phyloP scores from a whole-genome alignment of 2,329 filamentous ascomycete species.

The Elsinoe arachidis region DNA sequence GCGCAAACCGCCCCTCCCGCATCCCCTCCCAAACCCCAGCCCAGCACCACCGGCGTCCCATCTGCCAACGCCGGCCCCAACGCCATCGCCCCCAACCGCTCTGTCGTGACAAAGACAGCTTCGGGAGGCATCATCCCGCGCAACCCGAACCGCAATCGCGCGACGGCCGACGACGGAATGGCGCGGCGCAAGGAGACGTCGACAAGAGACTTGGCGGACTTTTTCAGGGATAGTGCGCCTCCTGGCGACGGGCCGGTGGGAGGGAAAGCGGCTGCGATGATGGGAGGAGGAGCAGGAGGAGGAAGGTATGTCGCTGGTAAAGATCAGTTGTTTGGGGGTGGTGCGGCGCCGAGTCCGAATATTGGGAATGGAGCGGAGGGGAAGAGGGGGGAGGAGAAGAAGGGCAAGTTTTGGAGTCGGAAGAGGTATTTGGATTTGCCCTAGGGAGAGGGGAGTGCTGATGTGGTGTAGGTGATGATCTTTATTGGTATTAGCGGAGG shows the following conservation, averaged over 20 bases:
- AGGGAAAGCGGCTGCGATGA: constrained; percentile 17
- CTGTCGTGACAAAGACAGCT: constrained; percentile 12
- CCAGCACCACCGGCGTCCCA: constrained; percentile 16
- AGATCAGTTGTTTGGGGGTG: constrained; percentile 9
- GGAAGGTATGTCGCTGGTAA: not conserved
- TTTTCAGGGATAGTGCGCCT: constrained; percentile 34
- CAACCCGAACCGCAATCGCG: constrained; percentile 14
- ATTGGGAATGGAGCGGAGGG: constrained; percentile 7
- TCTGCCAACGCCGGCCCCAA: constrained; percentile 9
- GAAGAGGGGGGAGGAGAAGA: constrained; percentile 22
- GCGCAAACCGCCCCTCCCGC: not conserved
- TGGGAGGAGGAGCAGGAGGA: constrained; percentile 18
- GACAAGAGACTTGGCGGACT: constrained; percentile 37
- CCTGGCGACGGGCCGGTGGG: constrained; percentile 15
- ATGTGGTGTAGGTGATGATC: not conserved
- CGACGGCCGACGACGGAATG: constrained; percentile 22
- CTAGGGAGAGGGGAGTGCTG: constrained; percentile 9
- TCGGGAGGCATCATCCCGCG: constrained; percentile 14
- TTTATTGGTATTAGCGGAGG: not conserved
- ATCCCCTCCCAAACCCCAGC: constrained; percentile 12
- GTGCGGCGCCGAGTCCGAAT: constrained; percentile 14
- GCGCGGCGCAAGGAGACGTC: constrained; percentile 19
- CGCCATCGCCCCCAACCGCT: constrained; percentile 20
- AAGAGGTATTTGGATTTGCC: constrained; percentile 22
- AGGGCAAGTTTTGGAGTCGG: constrained; percentile 18